Percentiles rank a stretch among this genome's conserved stretches.
Evolutionary conservation across 129 eudicot species (phyloP).

Genomic region (Chrysanthemum lavandulifolium): DNA sequence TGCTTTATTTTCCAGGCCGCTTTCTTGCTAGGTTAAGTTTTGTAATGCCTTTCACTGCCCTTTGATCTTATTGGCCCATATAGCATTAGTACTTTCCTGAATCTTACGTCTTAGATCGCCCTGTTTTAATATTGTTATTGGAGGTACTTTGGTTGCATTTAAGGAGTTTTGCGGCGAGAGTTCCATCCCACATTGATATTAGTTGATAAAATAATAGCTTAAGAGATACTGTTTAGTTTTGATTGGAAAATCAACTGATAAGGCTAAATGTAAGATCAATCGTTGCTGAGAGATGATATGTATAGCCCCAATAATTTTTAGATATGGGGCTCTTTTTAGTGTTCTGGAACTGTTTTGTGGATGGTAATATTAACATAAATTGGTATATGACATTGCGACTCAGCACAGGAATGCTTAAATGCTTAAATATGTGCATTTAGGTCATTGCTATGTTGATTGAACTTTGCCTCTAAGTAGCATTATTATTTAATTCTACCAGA

Average conservation of each 20-base stretch:
- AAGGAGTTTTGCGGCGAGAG: no score
- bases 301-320: background rate
- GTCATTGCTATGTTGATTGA: background rate
- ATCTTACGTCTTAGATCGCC: no score
- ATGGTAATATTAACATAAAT: background rate
- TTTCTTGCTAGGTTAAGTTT: no score
- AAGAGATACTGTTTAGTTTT: background rate
- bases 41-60: no score
- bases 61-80: no score
- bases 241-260: background rate
- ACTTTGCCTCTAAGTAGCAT: background rate
- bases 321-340: constrained; percentile 5
- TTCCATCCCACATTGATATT: no score
- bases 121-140: no score
- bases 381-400: background rate
- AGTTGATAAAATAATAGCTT: background rate
- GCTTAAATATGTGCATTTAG: background rate
- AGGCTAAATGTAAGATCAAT: background rate
- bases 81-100: no score
- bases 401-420: background rate
- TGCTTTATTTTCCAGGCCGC: no score
- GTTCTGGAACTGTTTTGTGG: background rate
- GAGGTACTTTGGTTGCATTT: no score
- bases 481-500: background rate
- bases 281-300: background rate